Evolutionary conservation across 495 filamentous ascomycete species (phyloP), one percentile per base, ranked within the genome.

Genomic region (Penicillium taxi): DNA sequence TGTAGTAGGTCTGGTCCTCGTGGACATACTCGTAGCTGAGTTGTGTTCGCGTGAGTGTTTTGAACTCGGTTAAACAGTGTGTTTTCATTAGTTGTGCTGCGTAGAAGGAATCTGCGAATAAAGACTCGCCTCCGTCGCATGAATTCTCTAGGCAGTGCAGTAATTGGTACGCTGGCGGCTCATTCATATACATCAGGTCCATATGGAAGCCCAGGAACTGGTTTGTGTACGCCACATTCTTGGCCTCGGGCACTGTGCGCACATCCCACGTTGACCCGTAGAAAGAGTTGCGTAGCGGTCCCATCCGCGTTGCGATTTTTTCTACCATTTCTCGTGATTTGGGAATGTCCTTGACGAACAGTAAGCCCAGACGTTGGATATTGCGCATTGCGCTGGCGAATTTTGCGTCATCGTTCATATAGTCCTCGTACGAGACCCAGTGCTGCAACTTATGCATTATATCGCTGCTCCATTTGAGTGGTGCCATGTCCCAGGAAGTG

Each of bases 221-320:
- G 52, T 66, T 76, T 3, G 89, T 95, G 63, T 96, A 94, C 9
- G 90, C 90, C 6, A 96, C 79, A 48, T 96, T 96, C 54, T 85
- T 86, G 26, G 87, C 83, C 28, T 80, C 44, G 2, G 82, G 77
- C 21, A 87, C 78, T 6, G 71, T 80, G 35, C 71, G 75, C 17
- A 96, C 89, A 59, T 95, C 85, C 83, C 86, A 95, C 1, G 86
- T 94, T 27, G 61, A 57, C 21, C 90, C 90, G 61, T 95, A 95
- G 54, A 96, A 91, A 11, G 86, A 84, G 44, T 84, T 76, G 35
- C 84, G 78, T 8, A 94, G 48, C 0, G 71, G 69, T 0, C 88
- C 88, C 37, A 95, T 84, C 20, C 78, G 70, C 6, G 63, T 64
- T 2, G 77, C 83, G 28, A 96, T 76, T 25, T 64, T 60, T 39